Evolutionary conservation across 306 rosid genomes (phyloP), one percentile per base, ranked within the genome.

Genomic region (Prunus mira): DNA sequence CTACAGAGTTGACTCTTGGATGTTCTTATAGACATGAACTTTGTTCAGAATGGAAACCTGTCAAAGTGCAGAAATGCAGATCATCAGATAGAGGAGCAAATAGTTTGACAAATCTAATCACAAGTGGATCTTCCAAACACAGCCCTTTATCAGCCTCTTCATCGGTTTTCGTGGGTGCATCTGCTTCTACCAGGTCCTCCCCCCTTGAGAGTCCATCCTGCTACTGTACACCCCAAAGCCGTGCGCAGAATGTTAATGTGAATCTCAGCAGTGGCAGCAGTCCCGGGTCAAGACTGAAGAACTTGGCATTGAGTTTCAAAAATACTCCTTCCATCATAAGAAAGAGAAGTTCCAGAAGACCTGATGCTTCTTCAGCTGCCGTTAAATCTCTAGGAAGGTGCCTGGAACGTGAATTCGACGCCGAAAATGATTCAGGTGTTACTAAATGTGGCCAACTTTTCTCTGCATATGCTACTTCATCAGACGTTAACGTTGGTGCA

Each of bases 311-410:
- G 90, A 84, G 79, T 46, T 86, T 84, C 67, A 75, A 79, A 50
- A 84, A 86, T 61, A 76, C 71, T 73, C 92, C 92, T 79, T 88
- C 92, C 30, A 90, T 88, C 63, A 77, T 86, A 65, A 84, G 91
- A 82, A 90, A 83, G 80, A 84, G 85, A 77, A 66, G 80, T 66
- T 22, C 79, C 50, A 69, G 71, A 30, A 84, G 75, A 50, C 14
- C 28, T 65, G 54, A 46, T 27, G 67, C 24, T 69, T 69, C 52
- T 52, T 73, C 76, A 13, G 72, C 32, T 5, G 61, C 71, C n/a
- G 52, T 73, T 58, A 80, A 61, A 61, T 73, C 84, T 65, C 52
- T 84, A 9, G 82, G 77, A 69, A 71, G 83, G 49, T 65, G 80
- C 72, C 65, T 83, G 75, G 78, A 83, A 32, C 12, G 24, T 66